Conservation (phyloP, 1,284 basidiomycete species). For the Ganoderma multipileum region DNA sequence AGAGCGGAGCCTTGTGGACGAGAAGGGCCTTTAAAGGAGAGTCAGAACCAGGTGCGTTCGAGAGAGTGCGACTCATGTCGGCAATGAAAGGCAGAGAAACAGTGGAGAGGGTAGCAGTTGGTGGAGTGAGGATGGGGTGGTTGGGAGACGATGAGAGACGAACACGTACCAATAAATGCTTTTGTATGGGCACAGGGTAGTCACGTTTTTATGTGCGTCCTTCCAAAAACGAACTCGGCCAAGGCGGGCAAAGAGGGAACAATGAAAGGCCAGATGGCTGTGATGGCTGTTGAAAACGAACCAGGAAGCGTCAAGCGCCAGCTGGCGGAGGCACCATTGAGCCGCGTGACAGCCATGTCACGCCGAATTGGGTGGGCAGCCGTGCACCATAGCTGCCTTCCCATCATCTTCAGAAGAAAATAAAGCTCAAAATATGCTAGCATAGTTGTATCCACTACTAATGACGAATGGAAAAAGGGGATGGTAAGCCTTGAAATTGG, state of each 20-base stretch:
- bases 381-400: no score
- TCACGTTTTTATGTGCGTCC: not conserved
- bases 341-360: no score
- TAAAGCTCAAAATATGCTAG: no score
- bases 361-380: no score
- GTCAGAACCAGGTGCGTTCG: not conserved
- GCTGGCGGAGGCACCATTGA: no score
- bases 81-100: not conserved
- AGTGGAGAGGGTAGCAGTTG: not conserved
- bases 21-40: not conserved
- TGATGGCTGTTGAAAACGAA: no score
- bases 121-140: not conserved
- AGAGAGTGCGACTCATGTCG: not conserved
- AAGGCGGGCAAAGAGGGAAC: constrained; percentile 1
- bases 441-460: no score
- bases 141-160: not conserved
- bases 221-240: not conserved
- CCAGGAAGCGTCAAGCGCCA: no score
- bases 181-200: not conserved
- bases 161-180: not conserved
- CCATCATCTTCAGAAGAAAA: no score
- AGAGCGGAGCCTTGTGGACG: not conserved
- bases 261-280: constrained; percentile 1
- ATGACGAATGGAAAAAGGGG: no score
- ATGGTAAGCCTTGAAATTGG: no score